These are phyloP conservation scores for Isatis tinctoria DNA, from an alignment of 345 rosid species.

Conservation along the genomic window DNA sequence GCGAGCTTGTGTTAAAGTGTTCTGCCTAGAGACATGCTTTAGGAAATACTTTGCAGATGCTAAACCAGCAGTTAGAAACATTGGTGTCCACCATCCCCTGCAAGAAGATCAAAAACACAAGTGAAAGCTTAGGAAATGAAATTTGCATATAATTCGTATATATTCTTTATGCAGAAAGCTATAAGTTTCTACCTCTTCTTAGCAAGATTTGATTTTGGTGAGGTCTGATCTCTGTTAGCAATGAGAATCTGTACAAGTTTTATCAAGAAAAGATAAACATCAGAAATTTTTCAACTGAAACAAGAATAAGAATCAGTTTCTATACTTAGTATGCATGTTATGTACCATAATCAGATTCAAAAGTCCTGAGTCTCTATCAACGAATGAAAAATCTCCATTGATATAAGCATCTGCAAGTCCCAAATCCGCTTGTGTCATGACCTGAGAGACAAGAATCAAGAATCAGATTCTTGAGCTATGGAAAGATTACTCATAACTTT, in stretches of 20 bases:
- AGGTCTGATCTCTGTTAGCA: constrained; percentile 54
- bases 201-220: constrained; percentile 37
- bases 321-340: constrained; percentile 5
- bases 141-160: neutral
- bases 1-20: constrained; percentile 87
- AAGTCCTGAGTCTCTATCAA: constrained; percentile 73
- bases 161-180: neutral
- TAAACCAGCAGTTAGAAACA: constrained; percentile 64
- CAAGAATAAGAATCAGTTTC: neutral
- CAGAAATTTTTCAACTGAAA: neutral
- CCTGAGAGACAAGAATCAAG: constrained; percentile 35
- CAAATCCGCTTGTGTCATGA: constrained; percentile 88
- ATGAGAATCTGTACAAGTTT: constrained; percentile 55
- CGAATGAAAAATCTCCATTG: constrained; percentile 76
- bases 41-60: constrained; percentile 76
- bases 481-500: neutral
- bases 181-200: constrained; percentile 55
- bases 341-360: constrained; percentile 67
- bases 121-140: neutral
- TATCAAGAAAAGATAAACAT: neutral
- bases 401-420: constrained; percentile 89
- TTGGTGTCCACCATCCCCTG: constrained; percentile 99
- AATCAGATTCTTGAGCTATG: neutral
- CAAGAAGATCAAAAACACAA: neutral
- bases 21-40: constrained; percentile 68